A percentile compares a stretch with the other conserved stretches of the same genome.
Conservation (phyloP, 2,329 filamentous ascomycete species). For the Sarocladium brachiariae region DNA sequence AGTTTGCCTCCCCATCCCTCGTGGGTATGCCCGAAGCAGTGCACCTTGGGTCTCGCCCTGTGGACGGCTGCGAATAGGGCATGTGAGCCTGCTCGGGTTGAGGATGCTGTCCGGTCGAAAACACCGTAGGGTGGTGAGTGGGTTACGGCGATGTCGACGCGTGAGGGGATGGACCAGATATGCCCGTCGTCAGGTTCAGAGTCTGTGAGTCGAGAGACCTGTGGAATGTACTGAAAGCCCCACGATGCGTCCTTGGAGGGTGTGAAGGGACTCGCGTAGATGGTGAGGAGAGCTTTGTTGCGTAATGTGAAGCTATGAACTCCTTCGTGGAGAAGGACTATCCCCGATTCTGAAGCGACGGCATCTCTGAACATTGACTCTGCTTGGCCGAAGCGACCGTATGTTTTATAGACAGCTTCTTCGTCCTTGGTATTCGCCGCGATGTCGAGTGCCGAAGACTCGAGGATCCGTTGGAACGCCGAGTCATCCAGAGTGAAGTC, state of each 20-base stretch:
- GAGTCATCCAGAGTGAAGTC: slow-evolving; percentile 36
- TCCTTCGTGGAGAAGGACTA: slow-evolving; percentile 31
- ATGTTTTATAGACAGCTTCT: slow-evolving; percentile 18
- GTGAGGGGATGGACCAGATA: slow-evolving; percentile 19
- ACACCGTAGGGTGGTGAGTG: slow-evolving; percentile 32
- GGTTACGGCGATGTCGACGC: slow-evolving; percentile 26
- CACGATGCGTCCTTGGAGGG: slow-evolving; percentile 26
- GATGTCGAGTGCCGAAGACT: slow-evolving; percentile 12
- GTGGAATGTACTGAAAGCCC: slow-evolving; percentile 35
- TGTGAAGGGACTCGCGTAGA: slow-evolving; percentile 41
- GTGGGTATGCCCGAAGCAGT: slow-evolving; percentile 32
- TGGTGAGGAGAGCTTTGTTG: slow-evolving; percentile 32
- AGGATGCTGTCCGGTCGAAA: slow-evolving; percentile 28
- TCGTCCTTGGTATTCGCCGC: slow-evolving; percentile 5
- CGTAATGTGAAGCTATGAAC: slow-evolving; percentile 29
- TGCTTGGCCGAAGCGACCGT: slow-evolving; percentile 30
- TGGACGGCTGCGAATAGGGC: slow-evolving; percentile 24
- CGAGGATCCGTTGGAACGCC: slow-evolving; percentile 25
- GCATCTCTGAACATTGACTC: slow-evolving; percentile 21
- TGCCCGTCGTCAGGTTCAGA: slow-evolving; percentile 16
- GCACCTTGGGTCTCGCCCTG: slow-evolving; percentile 22
- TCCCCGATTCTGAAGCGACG: slow-evolving; percentile 14
- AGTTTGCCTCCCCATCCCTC: slow-evolving; percentile 32
- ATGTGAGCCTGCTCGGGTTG: slow-evolving; percentile 23
- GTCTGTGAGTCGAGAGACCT: neutral